These are phyloP conservation scores for Extremus antarcticus DNA, from an alignment of 495 filamentous ascomycete species.

Conservation along the genomic window DNA sequence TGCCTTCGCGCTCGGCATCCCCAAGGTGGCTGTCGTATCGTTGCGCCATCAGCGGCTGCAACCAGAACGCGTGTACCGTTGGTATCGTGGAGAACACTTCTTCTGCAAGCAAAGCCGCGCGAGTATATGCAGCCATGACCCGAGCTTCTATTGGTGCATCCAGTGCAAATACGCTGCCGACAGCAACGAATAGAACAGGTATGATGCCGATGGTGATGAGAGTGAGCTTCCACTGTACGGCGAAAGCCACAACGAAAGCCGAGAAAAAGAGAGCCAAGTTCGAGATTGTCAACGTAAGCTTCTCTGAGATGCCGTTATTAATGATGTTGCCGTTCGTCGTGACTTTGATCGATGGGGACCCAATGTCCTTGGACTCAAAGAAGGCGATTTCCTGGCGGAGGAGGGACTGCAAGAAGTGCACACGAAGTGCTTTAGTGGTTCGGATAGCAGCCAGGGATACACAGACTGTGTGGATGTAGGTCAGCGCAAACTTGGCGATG, in stretches of 20 bases:
- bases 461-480: constrained; percentile 14
- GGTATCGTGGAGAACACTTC: constrained; percentile 15
- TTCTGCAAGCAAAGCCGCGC: constrained; percentile 11
- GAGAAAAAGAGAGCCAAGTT: constrained; percentile 19
- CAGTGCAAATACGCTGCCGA: neutral
- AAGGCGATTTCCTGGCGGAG: constrained; percentile 13
- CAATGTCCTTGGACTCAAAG: constrained; percentile 13
- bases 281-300: constrained; percentile 9
- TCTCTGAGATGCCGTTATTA: constrained; percentile 20
- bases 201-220: constrained; percentile 18
- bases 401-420: constrained; percentile 6
- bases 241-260: constrained; percentile 17
- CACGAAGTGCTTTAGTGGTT: constrained; percentile 7
- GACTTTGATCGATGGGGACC: constrained; percentile 17
- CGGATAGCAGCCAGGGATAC: constrained; percentile 14
- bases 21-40: constrained; percentile 14
- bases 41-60: constrained; percentile 5
- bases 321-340: constrained; percentile 18
- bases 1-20: constrained; percentile 9
- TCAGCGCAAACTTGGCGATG: constrained; percentile 17
- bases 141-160: constrained; percentile 2
- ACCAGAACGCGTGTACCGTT: constrained; percentile 19
- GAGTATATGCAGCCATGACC: constrained; percentile 6
- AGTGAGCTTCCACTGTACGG: constrained; percentile 22
- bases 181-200: constrained; percentile 8